Conservation (phyloP, 352 stramenopile genomes). For the Halophytophthora batemanensis region DNA sequence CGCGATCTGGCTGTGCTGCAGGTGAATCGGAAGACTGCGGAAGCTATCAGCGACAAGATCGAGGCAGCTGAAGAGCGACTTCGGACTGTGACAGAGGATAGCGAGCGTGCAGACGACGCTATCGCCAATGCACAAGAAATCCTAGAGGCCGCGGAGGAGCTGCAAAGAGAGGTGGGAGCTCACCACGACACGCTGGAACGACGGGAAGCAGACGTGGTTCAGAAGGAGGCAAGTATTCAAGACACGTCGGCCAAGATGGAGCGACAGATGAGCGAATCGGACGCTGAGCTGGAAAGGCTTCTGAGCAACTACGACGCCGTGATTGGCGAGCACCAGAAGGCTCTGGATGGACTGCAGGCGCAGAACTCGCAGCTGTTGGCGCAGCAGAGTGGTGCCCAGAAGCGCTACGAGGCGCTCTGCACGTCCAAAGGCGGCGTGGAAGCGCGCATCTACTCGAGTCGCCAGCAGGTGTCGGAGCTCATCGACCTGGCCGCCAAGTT, state of each 20-base stretch:
- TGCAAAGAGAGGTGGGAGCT: conserved; percentile 38
- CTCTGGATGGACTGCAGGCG: conserved; percentile 27
- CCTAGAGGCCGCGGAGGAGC: conserved; percentile 50
- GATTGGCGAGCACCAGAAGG: conserved; percentile 39
- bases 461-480: conserved; percentile 35
- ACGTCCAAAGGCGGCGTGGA: conserved; percentile 45
- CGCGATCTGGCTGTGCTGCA: conserved; percentile 90
- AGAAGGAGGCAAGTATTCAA: conserved; percentile 41
- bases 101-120: conserved; percentile 26
- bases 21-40: conserved; percentile 71
- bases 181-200: conserved; percentile 35
- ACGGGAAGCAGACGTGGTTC: conserved; percentile 25
- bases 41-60: conserved; percentile 56
- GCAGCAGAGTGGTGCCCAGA: conserved; percentile 28
- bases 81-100: conserved; percentile 28
- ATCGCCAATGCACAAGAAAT: conserved; percentile 48
- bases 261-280: conserved; percentile 66
- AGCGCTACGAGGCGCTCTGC: conserved; percentile 34
- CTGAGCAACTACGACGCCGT: conserved; percentile 58
- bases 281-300: conserved; percentile 53
- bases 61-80: conserved; percentile 47
- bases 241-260: conserved; percentile 50
- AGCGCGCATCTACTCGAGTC: conserved; percentile 45
- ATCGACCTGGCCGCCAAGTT: conserved; percentile 40
- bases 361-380: conserved; percentile 26